Evolutionary conservation across 768 basidiomycete species (phyloP).

Genomic region (Pleurotus salmoneostramineus): DNA sequence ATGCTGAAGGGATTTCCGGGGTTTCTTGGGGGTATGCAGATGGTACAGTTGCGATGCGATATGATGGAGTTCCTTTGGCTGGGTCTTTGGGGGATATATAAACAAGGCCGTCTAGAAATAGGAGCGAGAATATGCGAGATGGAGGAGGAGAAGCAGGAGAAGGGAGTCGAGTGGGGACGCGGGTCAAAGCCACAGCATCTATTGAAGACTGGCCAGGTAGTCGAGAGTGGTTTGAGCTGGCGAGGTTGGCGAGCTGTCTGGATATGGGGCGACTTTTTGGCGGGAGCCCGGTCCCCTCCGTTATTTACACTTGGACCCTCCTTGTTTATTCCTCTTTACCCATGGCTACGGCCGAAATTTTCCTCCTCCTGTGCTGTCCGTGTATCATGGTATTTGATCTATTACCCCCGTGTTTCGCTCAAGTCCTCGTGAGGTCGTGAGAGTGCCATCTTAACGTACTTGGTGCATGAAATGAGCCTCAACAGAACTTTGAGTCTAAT

Average conservation of each 20-base stretch:
- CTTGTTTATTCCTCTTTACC: constrained; percentile 9
- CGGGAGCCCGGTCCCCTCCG: constrained; percentile 7
- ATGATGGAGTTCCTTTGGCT: neutral
- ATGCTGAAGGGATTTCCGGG: neutral
- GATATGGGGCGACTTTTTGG: constrained; percentile 8
- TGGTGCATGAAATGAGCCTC: neutral
- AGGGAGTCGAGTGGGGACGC: constrained; percentile 1
- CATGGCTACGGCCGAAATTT: constrained; percentile 5
- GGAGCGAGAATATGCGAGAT: neutral
- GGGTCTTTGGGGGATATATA: neutral
- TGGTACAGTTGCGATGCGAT: neutral
- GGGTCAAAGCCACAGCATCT: constrained; percentile 7
- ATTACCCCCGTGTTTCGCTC: neutral
- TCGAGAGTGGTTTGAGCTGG: neutral
- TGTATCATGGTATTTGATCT: constrained; percentile 3
- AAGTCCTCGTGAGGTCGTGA: neutral
- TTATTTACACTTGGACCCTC: constrained; percentile 6
- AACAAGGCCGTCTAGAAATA: neutral
- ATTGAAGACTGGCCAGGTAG: neutral
- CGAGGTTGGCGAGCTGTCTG: constrained; percentile 3
- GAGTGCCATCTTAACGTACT: neutral
- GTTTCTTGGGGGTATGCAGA: neutral
- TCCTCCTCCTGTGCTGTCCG: neutral
- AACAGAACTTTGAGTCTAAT: neutral
- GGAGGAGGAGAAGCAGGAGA: neutral